Base-by-base conservation (phyloP, 306 rosid genomes). In the Begonia loranthoides region DNA sequence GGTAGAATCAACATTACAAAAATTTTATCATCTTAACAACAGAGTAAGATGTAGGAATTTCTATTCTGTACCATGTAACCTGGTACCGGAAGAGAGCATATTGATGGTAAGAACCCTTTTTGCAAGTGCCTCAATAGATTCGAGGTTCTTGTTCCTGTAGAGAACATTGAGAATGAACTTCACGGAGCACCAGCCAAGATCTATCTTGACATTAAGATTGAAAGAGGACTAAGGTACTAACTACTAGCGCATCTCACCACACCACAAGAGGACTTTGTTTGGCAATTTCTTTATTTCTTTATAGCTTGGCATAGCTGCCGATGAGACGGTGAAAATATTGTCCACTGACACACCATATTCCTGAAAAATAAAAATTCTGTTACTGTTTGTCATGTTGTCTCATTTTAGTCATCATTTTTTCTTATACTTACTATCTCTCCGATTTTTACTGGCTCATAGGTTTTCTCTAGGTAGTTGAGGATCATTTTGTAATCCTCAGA, bases 221-320 rank as follows among this genome's bases (percentile, higher is more conserved):
- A 28, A 28, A 28, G 36, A 28, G 36, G 5, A 28, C 7, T 28
- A 28, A 28, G 22, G 36, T 28, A 4, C 6, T 28, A 28, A 28
- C 36, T 28, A 45, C 4, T 12, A 34, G 17, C 16, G 33, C 54
- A 47, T 47, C 94, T 69, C 73, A 82, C 92, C 95, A 74, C 94
- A 90, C 95, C 83, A 90, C 45, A 82, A 58, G 39, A 90, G 95
- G 40, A 82, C 68, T 65, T 90, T 85, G 55, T 85, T 82, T 15
- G 92, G 97, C 10, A 72, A 48, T 60, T 78, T 85, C 62, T 77
- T 71, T 16, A 80, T 78, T 22, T 90, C 92, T 34, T 76, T 85
- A 41, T 80, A 69, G 50, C 87, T 50, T 13, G 86, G 86, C 57
- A 75, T 52, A 5, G 68, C 83, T 50, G 70, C 68, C 0, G 90